Conservation (phyloP, 2,329 filamentous ascomycete species). For the Zasmidium angulare region DNA sequence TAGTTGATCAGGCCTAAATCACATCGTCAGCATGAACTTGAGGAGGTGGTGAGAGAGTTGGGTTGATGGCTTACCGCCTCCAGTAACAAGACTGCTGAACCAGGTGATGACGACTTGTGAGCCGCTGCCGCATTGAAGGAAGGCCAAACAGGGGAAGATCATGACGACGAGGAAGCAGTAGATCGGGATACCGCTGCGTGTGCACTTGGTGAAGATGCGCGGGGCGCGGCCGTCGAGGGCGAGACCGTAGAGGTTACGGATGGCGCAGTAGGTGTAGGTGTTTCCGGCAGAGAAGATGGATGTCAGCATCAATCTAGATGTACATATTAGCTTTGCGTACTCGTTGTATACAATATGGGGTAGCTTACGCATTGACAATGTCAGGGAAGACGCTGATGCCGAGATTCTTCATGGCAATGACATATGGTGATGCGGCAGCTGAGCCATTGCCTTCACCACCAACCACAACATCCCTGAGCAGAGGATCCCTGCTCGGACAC, state of each 20-base stretch:
- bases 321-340: neutral
- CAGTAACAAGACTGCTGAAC: constrained; percentile 58
- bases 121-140: constrained; percentile 34
- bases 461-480: constrained; percentile 24
- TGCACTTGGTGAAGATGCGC: constrained; percentile 58
- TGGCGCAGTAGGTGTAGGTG: constrained; percentile 56
- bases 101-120: constrained; percentile 35
- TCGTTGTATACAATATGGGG: neutral
- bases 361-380: constrained; percentile 34
- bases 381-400: constrained; percentile 46
- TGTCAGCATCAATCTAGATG: constrained; percentile 42
- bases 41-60: neutral
- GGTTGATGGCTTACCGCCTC: constrained; percentile 42
- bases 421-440: constrained; percentile 37
- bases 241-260: constrained; percentile 54
- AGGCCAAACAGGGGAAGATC: constrained; percentile 38
- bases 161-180: constrained; percentile 55
- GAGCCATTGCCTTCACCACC: constrained; percentile 27
- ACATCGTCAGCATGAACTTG: neutral
- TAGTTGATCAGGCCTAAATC: constrained; percentile 57
- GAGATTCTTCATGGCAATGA: constrained; percentile 42
- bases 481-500: constrained; percentile 33
- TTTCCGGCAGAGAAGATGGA: constrained; percentile 59
- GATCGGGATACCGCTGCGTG: constrained; percentile 60
- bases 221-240: constrained; percentile 56